Evolutionary conservation across 2,329 filamentous ascomycete genomes (phyloP), one percentile per base, ranked within the genome.

Genomic region (Fusarium sublunatum): DNA sequence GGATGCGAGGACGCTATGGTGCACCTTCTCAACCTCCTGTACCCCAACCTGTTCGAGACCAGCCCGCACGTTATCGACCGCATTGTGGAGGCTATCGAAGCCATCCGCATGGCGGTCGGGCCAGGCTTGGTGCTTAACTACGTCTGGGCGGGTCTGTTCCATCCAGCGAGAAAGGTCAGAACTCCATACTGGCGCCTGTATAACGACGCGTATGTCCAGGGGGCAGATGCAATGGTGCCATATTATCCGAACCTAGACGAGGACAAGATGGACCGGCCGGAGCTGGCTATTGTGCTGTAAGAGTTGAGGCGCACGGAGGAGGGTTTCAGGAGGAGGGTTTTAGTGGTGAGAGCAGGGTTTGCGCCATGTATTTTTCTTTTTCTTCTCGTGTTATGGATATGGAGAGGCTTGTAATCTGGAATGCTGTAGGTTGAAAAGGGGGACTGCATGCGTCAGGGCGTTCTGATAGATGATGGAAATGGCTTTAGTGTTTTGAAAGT

Each of bases 1-100:
- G 96, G 96, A 24, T 98, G 94, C 76, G 95, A 99, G 79, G 95
- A 99, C 74, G 95, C 95, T 43, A 98, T 99, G 94, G 85, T 99
- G 42, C 95, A 99, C 79, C 84, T 99, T 25, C 91, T 99, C 67
- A 99, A 99, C 78, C 84, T 99, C 4, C 85, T 99, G 7, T 97
- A 94, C 77, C 96, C 95, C 31, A 99, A 99, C 77, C 85, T 99
- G 52, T 99, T 98, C 77, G 95, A 99, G 78, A 99, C 95, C 6
- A 95, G 91, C 70, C 95, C 95, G 1, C 95, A 99, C 84, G 95
- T 99, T 71, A 99, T 99, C 70, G 95, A 99, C 78, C 89, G 95
- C 40, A 96, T 99, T 68, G 91, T 99, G 64, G 96, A 99, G 77
- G 95, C 96, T 46, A 96, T 99, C 67, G 95, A 98, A 76, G 95